These are phyloP conservation scores for Vitis hybrid DNA, from an alignment of 177 flowering plant species.

Conservation along the genomic window DNA sequence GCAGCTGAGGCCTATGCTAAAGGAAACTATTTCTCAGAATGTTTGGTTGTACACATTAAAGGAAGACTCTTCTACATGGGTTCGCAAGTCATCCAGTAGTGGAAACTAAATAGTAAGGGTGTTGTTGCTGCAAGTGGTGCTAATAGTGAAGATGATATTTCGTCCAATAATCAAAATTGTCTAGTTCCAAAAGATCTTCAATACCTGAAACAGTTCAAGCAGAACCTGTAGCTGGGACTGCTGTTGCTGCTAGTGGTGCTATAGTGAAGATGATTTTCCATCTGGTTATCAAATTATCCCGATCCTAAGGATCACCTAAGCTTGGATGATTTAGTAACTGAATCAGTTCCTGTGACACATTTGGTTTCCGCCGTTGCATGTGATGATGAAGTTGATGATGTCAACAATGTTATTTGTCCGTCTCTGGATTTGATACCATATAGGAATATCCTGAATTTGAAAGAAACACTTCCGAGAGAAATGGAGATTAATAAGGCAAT, in stretches of 20 bases:
- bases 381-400: conserved; percentile 4
- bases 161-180: too few relatives aligned
- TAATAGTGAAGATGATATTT: not conserved
- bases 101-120: conserved; percentile 8
- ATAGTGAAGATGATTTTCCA: conserved; percentile 9
- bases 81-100: conserved; percentile 2
- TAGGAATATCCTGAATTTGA: not conserved
- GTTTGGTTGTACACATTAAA: too few relatives aligned
- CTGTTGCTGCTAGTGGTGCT: too few relatives aligned
- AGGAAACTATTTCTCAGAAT: too few relatives aligned
- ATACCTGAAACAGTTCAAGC: conserved; percentile 15
- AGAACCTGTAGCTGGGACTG: too few relatives aligned
- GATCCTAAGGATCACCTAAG: conserved; percentile 10
- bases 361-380: conserved; percentile 6
- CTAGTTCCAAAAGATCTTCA: too few relatives aligned
- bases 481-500: conserved; percentile 17
- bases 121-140: conserved; percentile 9
- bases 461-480: conserved; percentile 17
- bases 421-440: conserved; percentile 12
- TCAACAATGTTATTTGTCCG: not conserved
- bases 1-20: too few relatives aligned
- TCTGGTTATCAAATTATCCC: conserved; percentile 9
- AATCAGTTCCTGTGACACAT: conserved; percentile 10
- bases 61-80: too few relatives aligned
- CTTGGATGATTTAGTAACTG: conserved; percentile 14